Base-by-base conservation (phyloP, 148 eudicot genomes). In the Dysphania ambrosioides region DNA sequence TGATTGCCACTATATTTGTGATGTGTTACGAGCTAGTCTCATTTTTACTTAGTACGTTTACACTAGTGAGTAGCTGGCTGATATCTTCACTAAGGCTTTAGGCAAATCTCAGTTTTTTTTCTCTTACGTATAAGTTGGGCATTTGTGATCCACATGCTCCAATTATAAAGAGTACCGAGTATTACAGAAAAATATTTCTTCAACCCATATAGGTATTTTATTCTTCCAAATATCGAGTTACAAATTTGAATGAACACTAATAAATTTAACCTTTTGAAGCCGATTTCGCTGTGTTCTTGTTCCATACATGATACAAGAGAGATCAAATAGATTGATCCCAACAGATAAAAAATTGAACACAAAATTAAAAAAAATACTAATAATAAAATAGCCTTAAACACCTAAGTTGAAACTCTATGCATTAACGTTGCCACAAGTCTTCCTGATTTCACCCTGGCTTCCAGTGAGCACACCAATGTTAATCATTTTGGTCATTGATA, bases 381-480 rank as follows among this genome's bases (percentile, higher is more conserved):
- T n/a, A 59, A 59, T 27, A 10, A 59, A 59, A 26, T 10, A 59
- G 13, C 16, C 32, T 59, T 26, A 24, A 24, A 27, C 26, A 27
- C 12, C 15, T 11, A 59, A 59, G 15, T 24, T 6, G 24, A 15
- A 36, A 44, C 1, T 16, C 63, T 69, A 64, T 5, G 18, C 5
- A 30, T 84, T 80, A 44, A 84, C 79, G 18, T 44, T 49, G 8
- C 83, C 77, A 56, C 84, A 84, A 10, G 59, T 71, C 63, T 55
- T 72, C 40, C 84, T 78, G 13, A 84, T 58, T 81, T 84, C 72
- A 24, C 86, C 84, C 6, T 78, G 71, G n/a, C 19, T 21, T 11
- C 78, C 78, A 16, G 78, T 74, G 3, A 81, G 75, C 6, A 78
- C 82, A 2, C 73, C 75, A 42, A 80, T 49, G 18, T 68, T 26